Evolutionary conservation across 495 filamentous ascomycete species (phyloP).

Genomic region (Viridothelium virens): DNA sequence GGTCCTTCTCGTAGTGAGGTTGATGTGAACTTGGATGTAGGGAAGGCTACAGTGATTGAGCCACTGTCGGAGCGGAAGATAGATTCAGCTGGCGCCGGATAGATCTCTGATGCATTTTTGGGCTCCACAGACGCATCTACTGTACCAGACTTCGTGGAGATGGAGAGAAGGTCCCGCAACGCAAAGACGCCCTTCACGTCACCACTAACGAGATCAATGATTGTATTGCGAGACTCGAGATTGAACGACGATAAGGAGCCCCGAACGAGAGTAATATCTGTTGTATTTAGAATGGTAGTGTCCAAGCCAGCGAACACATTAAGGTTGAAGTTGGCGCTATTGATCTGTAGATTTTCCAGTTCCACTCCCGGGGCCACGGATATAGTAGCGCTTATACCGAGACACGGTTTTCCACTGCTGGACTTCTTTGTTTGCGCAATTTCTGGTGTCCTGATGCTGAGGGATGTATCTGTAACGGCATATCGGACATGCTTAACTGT

Average conservation of each 20-base stretch:
- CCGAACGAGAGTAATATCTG: not conserved
- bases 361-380: conserved; percentile 3
- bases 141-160: conserved; percentile 26
- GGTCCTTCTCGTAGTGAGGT: not conserved
- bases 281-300: not conserved
- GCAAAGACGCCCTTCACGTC: conserved; percentile 29
- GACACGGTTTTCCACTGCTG: not conserved
- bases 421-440: not conserved
- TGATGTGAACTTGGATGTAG: not conserved
- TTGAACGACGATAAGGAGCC: not conserved
- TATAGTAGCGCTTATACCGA: not conserved
- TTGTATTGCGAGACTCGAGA: conserved; percentile 24
- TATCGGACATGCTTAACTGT: not conserved
- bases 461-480: not conserved
- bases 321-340: not conserved
- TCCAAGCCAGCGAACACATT: not conserved
- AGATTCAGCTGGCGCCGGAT: conserved; percentile 26
- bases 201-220: conserved; percentile 26
- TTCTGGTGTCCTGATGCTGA: not conserved
- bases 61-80: conserved; percentile 22
- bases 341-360: conserved; percentile 1
- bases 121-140: conserved; percentile 30
- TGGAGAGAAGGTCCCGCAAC: conserved; percentile 27
- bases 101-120: conserved; percentile 15
- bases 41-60: conserved; percentile 25